phyloP scores from a whole-genome alignment of 2,329 filamentous ascomycete species.

The Aspergillus vadensis region DNA sequence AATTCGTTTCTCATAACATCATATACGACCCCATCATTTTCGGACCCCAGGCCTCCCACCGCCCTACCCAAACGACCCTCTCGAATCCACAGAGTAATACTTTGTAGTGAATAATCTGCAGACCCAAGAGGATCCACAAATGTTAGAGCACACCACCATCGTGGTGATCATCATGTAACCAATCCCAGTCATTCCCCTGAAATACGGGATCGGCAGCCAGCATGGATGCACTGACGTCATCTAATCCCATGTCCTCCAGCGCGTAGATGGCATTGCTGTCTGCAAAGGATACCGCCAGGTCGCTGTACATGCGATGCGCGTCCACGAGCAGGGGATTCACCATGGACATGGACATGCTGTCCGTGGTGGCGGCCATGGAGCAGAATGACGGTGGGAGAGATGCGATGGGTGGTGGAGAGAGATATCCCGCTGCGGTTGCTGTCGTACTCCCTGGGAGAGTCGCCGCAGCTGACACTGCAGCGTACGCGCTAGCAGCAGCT shows the following conservation, averaged over 20 bases:
- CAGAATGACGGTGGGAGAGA: constrained; percentile 12
- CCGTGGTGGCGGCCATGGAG: constrained; percentile 9
- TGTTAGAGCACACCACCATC: constrained; percentile 13
- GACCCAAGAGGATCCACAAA: not conserved
- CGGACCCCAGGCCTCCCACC: not conserved
- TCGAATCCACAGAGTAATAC: not conserved
- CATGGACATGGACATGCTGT: constrained; percentile 12
- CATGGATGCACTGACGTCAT: not conserved
- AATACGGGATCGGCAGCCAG: constrained; percentile 9
- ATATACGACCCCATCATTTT: too few species aligned
- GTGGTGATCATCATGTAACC: constrained; percentile 8
- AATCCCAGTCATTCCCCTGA: constrained; percentile 10
- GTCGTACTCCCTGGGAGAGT: too few species aligned
- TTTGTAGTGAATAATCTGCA: not conserved
- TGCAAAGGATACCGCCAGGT: not conserved
- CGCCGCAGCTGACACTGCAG: too few species aligned
- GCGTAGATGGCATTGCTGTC: constrained; percentile 1
- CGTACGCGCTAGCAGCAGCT: not conserved
- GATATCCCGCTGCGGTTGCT: not conserved
- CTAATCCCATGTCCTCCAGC: constrained; percentile 5
- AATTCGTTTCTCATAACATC: too few species aligned
- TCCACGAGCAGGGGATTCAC: constrained; percentile 9
- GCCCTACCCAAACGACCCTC: not conserved
- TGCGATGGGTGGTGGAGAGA: not conserved
- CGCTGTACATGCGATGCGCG: not conserved